Base-by-base conservation (phyloP, 129 eudicot genomes). In the Tagetes patula region DNA sequence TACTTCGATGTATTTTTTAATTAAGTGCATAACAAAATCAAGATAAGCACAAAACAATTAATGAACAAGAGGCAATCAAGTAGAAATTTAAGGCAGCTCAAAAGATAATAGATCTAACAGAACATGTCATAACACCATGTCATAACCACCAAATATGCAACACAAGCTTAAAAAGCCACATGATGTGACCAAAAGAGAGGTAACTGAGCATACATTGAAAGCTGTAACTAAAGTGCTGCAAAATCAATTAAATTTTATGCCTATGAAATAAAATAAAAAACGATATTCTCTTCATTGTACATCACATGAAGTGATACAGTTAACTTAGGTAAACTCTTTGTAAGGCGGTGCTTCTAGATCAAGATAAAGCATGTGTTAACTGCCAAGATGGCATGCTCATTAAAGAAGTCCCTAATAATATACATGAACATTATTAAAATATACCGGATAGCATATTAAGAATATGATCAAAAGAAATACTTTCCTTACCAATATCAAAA, bases 361-460 rank as follows among this genome's bases (percentile, higher is more conserved):
- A 36, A 59, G 38, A 74, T 74, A 46, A 48, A 74, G 37, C 49
- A 48, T 33, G 48, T 37, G 62, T 62, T 20, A 30, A 61, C 27
- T 47, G 20, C 48, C 61, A 62, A 62, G n/a, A 62, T n/a, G 40
- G 48, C 9, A 36, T 37, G 70, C 78, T 47, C 78, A 62, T 46
- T 36, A 34, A 13, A 34, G 65, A 61, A 61, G 45, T 11, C 40
- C 45, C 9, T 61, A 34, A 12, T 61, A 61, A 60, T 60, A 36
- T 36, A 32, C 38, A 59, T 31, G 59, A 58, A 72, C 13, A 4
- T 13, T 34, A 13, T 42, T 59, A 1, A 32, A 72, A 36, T 34
- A n/a, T 42, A 4, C 0, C 36, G 33, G 41, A 5, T 14, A 5
- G 14, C 30, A 30, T 13, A 38, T 27, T 27, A 33, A 37, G 37